Evolutionary conservation across 768 basidiomycete genomes (phyloP), one percentile per base, ranked within the genome.

Genomic region (Hygrocybe punicea): DNA sequence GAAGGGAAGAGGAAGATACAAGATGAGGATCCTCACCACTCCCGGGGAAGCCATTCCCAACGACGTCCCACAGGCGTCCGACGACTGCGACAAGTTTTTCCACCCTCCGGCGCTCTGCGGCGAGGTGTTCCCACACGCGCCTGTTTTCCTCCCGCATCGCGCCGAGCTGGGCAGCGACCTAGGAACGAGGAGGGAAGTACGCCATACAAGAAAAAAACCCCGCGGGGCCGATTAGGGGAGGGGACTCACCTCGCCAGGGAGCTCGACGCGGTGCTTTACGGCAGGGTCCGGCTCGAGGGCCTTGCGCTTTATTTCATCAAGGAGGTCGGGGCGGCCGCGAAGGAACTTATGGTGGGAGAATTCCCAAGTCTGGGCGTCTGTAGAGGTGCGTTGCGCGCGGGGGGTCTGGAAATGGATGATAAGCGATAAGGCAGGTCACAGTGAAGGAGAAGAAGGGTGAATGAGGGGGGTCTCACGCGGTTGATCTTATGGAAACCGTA

Each of bases 401-500:
- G 90, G 90, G 4, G 90, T 90, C 83, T 90, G 69, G 45, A 46
- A 56, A 23, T 48, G 42, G 46, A 44, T 23, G n/a, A n/a, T n/a
- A n/a, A n/a, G n/a, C n/a, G n/a, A n/a, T n/a, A n/a, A n/a, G n/a
- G n/a, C n/a, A n/a, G n/a, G n/a, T n/a, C n/a, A 47, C 10, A 39
- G 58, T 49, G 39, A 60, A 51, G 21, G 50, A 25, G 7, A 19
- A 42, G 40, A n/a, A 46, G 13, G 25, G 21, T 36, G 46, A 44
- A 39, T 33, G 45, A 46, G 48, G 45, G 51, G 40, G 56, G 11
- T 77, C 82, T 59, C 57, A 90, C 87, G 73, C 91, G 81, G 70
- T 93, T 93, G 73, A 91, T 91, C 75, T 95, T 95, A 76, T 93
- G 91, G 72, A 95, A 96, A 24, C 92, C 93, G 66, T 94, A 96